Base-by-base conservation (phyloP, 1,284 basidiomycete genomes). In the Sphagnurus paluster region DNA sequence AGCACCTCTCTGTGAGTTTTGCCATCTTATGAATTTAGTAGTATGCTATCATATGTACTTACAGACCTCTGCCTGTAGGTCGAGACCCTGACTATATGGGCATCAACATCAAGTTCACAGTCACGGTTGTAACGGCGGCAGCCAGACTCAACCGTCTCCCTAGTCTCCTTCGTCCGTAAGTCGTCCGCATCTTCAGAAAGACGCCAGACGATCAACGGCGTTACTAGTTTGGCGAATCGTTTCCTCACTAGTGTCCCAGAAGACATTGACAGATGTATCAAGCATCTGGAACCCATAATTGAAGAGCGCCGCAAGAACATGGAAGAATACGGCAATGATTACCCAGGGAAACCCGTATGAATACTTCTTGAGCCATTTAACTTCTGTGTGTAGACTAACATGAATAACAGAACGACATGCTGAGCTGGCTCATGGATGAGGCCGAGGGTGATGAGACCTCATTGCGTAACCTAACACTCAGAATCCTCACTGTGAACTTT, bases 231-330 rank as follows among this genome's bases (percentile, higher is more conserved):
- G 17, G 47, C 19, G 8, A 42, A 30, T 21, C 34, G 30, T 14
- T 39, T 46, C 23, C 45, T 41, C n/a, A 35, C 23, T 11, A 33
- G 23, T 10, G 21, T 34, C 2, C 10, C 39, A 9, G 17, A 23
- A 25, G 61, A 54, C 29, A 46, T 66, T 19, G 55, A 67, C 46
- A 56, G 57, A n/a, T 62, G 63, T 1, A 44, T 64, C 19, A 56
- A 54, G 13, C 62, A 67, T 54, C 50, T 77, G 0, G 58, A 55
- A 13, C 69, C 74, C 1, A 58, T 73, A 33, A 65, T 79, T 17
- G 59, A 70, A 35, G 70, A 76, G 42, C 66, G 75, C 7, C 58
- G 69, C 20, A 52, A 53, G 11, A 64, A 67, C 38, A 62, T 70
- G 39, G 58, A 65, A 17, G 52, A 64, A 25, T 59, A 66, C 30